Conservation (phyloP, 768 basidiomycete species). For the Lyophyllum semitale region DNA sequence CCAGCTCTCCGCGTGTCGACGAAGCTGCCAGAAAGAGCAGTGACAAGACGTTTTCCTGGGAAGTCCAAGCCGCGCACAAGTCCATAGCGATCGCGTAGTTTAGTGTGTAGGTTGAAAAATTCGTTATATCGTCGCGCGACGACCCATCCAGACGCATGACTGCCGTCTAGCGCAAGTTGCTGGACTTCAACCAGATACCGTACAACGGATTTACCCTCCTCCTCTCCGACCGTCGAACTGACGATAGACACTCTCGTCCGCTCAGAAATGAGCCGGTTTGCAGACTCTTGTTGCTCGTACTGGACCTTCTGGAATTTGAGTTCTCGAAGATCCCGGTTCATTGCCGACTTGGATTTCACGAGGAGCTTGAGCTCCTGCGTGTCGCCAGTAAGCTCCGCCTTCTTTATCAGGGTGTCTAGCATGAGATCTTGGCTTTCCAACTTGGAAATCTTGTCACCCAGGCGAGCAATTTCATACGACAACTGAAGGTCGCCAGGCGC, state of each 20-base stretch:
- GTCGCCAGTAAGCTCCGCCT: conserved; percentile 93
- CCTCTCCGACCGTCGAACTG: conserved; percentile 79
- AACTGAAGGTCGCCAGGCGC: conserved; percentile 90
- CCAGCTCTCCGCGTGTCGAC: conserved; percentile 78
- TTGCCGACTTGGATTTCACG: conserved; percentile 76
- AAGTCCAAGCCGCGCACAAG: conserved; percentile 78
- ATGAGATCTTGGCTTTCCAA: conserved; percentile 81
- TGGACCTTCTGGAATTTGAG: conserved; percentile 88
- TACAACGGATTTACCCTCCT: conserved; percentile 87
- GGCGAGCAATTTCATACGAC: conserved; percentile 80
- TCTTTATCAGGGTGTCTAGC: conserved; percentile 86
- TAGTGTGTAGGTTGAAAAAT: conserved; percentile 87
- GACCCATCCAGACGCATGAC: conserved; percentile 86
- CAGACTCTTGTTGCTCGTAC: conserved; percentile 92
- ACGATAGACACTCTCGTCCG: conserved; percentile 86
- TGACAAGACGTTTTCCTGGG: conserved; percentile 90
- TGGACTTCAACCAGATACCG: conserved; percentile 92
- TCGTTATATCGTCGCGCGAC: conserved; percentile 94
- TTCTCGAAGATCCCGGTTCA: conserved; percentile 82
- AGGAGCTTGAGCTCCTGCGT: conserved; percentile 83
- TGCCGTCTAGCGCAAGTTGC: conserved; percentile 79
- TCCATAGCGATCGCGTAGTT: conserved; percentile 74
- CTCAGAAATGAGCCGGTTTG: conserved; percentile 82
- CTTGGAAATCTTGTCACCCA: conserved; percentile 74
- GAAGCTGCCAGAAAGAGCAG: conserved; percentile 84